Evolutionary conservation across 139 green algal species (phyloP).

Genomic region (Helicosporidium sp.): DNA sequence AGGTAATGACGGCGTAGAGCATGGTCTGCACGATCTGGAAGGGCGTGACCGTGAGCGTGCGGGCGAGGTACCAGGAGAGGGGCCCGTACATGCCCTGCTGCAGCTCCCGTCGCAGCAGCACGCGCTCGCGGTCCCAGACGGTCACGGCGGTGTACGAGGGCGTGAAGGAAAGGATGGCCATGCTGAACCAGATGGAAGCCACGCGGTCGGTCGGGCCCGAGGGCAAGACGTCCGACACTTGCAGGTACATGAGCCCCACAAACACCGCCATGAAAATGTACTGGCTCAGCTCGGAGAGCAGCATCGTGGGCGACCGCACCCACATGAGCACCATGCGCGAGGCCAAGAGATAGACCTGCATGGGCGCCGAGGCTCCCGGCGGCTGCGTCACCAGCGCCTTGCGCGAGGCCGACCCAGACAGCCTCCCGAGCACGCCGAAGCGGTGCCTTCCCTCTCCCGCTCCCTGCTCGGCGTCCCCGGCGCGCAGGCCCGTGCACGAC

Average conservation of each 20-base stretch:
- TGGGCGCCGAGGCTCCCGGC: not conserved
- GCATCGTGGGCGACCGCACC: slow-evolving; percentile 16
- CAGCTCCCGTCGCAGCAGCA: slow-evolving; percentile 25
- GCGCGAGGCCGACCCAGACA: too few relatives aligned
- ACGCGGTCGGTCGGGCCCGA: slow-evolving; percentile 15
- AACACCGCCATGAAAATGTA: slow-evolving; percentile 22
- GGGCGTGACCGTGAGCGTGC: slow-evolving; percentile 3
- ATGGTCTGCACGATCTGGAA: slow-evolving; percentile 3
- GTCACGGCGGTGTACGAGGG: slow-evolving; percentile 22
- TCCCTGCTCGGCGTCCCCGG: not conserved
- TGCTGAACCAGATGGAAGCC: slow-evolving; percentile 17
- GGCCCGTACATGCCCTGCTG: slow-evolving; percentile 18
- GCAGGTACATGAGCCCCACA: slow-evolving; percentile 18
- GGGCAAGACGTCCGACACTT: slow-evolving; percentile 9
- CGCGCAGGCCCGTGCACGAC: not conserved
- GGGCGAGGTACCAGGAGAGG: slow-evolving; percentile 10
- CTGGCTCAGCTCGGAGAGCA: slow-evolving; percentile 14
- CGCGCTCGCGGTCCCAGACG: slow-evolving; percentile 31
- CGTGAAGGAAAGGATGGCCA: slow-evolving; percentile 26
- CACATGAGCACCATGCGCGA: slow-evolving; percentile 10
- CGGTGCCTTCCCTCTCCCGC: not conserved
- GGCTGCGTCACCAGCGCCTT: not conserved
- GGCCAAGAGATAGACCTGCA: slow-evolving; percentile 7
- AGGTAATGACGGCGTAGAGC: slow-evolving; percentile 4
- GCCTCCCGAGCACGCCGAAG: too few relatives aligned